phyloP scores from a whole-genome alignment of 176 grass and related monocot genomes.

The Raddia guianensis region DNA sequence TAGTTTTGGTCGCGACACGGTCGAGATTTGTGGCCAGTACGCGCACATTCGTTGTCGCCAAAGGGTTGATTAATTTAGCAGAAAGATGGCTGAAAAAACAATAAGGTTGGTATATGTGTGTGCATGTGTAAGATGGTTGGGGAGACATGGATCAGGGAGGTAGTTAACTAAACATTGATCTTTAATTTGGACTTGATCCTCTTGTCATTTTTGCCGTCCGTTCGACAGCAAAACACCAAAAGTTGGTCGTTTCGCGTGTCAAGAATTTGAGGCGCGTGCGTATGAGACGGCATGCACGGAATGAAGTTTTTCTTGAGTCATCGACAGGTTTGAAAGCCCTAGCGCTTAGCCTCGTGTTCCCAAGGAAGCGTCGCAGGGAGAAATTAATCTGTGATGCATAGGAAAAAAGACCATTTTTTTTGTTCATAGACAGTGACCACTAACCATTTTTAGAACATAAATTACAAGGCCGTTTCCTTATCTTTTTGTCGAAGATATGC shows the following conservation, averaged over 20 bases:
- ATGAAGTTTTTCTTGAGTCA: not conserved
- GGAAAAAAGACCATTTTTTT: too few species aligned
- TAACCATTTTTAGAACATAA: too few species aligned
- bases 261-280: not conserved
- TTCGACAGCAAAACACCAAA: conserved; percentile 46
- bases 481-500: too few species aligned
- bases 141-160: conserved; percentile 2
- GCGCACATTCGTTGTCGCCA: not conserved
- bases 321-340: not conserved
- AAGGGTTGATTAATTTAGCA: too few species aligned
- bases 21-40: not conserved
- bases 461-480: too few species aligned
- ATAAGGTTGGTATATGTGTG: not conserved
- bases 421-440: too few species aligned
- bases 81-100: too few species aligned
- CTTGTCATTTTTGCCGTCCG: not conserved
- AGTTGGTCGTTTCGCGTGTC: not conserved
- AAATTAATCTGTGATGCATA: not conserved
- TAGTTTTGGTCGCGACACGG: conserved; percentile 13
- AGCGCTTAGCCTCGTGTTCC: not conserved
- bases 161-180: not conserved
- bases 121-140: not conserved
- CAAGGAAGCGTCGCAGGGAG: not conserved
- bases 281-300: not conserved
- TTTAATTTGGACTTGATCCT: conserved; percentile 24